Base-by-base conservation (phyloP, 2,329 filamentous ascomycete genomes). In the Onygena corvina region DNA sequence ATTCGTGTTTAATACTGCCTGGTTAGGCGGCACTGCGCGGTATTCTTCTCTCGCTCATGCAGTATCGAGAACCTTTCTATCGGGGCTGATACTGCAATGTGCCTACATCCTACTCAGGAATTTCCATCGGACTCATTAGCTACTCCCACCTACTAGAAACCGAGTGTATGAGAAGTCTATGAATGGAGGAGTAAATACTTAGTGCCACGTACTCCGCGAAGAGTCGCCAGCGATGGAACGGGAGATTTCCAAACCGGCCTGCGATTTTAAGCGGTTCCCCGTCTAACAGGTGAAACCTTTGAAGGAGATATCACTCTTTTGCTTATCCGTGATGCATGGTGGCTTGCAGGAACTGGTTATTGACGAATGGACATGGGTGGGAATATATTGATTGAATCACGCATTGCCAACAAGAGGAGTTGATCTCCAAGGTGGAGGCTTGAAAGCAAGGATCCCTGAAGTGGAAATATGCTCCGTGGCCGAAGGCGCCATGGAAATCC, bases 381-480 rank as follows among this genome's bases (percentile, higher is more conserved):
- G 42, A 20, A 20, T 18, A n/a, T 9, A 30, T 33, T 16, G 9
- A 31, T 33, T 23, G 31, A 12, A 27, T 25, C 25, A 31, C 42
- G 42, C 27, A 23, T 27, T 23, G 18, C 20, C 31, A 11, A 46
- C 14, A 46, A 31, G 30, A 31, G 8, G n/a, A n/a, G n/a, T n/a
- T 46, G 42, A 46, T 46, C 14, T 31, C 25, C 30, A 18, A 3
- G 14, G 42, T 46, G 27, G 42, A 46, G 42, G 42, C 31, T 46
- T 46, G n/a, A 46, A 16, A 33, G 25, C 42, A 31, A 21, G 42
- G 42, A 16, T 27, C 14, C 36, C 21, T 42, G 36, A 42, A 42
- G 21, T n/a, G 36, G 36, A 42, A 42, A 27, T 42, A 42, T 42
- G 36, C 21, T 42, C 36, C 36, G 36, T n/a, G 36, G 36, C 27